A percentile compares a stretch with the other conserved stretches of the same genome.
Evolutionary conservation across 371 early-diverging fungal genomes (phyloP).

Genomic region (Blastocladiella emersonii): DNA sequence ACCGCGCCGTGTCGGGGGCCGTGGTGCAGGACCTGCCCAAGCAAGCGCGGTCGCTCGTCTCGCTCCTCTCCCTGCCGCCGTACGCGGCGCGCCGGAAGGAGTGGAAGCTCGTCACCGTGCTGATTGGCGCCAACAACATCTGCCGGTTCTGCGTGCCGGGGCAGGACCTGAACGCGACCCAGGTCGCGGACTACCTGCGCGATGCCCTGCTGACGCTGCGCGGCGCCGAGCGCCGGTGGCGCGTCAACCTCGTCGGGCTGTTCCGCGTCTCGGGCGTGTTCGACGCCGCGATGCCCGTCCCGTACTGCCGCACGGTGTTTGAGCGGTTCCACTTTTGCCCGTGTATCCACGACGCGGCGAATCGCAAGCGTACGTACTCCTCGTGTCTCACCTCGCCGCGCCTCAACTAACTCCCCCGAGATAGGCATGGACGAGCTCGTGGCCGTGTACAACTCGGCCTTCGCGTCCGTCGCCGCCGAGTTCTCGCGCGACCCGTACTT

Average conservation of each 20-base stretch:
- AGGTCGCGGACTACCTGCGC: neutral
- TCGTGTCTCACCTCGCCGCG: neutral
- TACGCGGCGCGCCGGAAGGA: neutral
- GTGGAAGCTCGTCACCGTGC: conserved; percentile 2
- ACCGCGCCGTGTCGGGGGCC: neutral
- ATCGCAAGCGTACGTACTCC: neutral
- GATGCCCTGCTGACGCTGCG: neutral
- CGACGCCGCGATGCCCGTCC: neutral
- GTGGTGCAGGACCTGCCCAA: neutral
- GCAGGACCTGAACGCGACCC: neutral
- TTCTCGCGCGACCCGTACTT: neutral
- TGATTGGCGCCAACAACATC: conserved; percentile 5
- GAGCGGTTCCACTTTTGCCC: conserved; percentile 1
- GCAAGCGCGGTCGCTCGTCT: neutral
- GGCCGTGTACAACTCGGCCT: neutral
- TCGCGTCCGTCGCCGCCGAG: neutral
- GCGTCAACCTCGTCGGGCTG: neutral
- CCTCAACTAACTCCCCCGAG: neutral
- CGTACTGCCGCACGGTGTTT: neutral
- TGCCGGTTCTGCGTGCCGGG: neutral
- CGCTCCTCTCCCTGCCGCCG: neutral
- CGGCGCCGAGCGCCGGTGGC: neutral
- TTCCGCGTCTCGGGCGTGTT: neutral
- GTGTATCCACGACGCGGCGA: neutral
- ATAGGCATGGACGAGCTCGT: conserved; percentile 2